phyloP scores from a whole-genome alignment of 2,329 filamentous ascomycete genomes.

The Emmonsia crescens region DNA sequence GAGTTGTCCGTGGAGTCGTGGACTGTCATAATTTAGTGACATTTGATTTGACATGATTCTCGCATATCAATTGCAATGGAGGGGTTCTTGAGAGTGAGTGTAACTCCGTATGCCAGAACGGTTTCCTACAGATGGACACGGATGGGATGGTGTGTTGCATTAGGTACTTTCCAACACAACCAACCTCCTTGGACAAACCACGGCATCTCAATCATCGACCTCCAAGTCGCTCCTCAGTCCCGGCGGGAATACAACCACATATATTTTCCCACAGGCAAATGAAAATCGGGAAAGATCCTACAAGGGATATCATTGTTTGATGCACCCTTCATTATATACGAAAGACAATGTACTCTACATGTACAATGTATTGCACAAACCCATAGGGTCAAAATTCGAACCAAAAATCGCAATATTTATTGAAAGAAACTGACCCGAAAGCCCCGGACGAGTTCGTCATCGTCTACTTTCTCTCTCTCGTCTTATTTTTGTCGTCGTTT shows the following conservation, averaged over 20 bases:
- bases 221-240: neutral
- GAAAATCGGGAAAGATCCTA: neutral
- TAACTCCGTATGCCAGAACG: neutral
- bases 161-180: neutral
- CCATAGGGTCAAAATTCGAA: neutral
- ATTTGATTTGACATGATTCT: neutral
- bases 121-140: too few relatives aligned
- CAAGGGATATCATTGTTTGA: neutral
- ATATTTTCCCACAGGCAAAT: neutral
- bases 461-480: neutral
- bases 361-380: too few relatives aligned
- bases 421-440: too few relatives aligned
- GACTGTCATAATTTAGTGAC: neutral
- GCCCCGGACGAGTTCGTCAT: too few relatives aligned
- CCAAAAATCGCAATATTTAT: neutral
- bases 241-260: neutral
- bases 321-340: too few relatives aligned
- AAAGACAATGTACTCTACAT: neutral
- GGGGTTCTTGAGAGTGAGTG: neutral
- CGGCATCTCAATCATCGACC: neutral
- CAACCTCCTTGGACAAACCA: neutral
- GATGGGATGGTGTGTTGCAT: too few relatives aligned
- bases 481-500: neutral
- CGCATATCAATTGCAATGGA: neutral
- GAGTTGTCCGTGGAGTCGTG: neutral